Evolutionary conservation across 1,139 yeast genomes (phyloP).

Genomic region (Ashbya aceris): DNA sequence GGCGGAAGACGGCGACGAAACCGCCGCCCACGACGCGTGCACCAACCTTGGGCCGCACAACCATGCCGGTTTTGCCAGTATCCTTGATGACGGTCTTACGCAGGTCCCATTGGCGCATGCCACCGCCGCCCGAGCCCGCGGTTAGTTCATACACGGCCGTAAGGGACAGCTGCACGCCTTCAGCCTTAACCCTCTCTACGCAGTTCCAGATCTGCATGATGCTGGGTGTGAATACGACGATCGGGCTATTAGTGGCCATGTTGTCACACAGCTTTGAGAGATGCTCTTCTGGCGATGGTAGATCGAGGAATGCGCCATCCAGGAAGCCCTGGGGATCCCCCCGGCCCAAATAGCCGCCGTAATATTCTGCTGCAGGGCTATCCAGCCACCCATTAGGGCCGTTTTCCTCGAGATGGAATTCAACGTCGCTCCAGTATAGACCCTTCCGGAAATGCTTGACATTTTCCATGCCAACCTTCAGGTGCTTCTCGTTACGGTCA

Average conservation of each 20-base stretch:
- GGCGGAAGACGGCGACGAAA: slow-evolving; percentile 30
- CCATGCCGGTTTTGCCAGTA: neutral
- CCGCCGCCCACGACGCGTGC: slow-evolving; percentile 37
- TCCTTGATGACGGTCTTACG: neutral
- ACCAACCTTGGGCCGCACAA: neutral
- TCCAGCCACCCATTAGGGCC: slow-evolving; percentile 36
- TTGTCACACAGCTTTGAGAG: neutral
- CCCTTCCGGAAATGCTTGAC: slow-evolving; percentile 23
- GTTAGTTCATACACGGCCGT: slow-evolving; percentile 21
- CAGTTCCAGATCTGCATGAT: slow-evolving; percentile 38
- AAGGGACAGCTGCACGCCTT: slow-evolving; percentile 29
- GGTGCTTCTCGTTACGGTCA: slow-evolving; percentile 25
- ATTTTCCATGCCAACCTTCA: slow-evolving; percentile 8
- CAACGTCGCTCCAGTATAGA: slow-evolving; percentile 35
- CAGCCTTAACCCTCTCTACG: slow-evolving; percentile 24
- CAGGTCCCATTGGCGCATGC: neutral
- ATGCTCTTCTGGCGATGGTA: neutral
- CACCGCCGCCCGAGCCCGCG: neutral
- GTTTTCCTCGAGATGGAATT: slow-evolving; percentile 32
- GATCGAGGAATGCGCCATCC: neutral
- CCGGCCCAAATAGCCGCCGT: neutral
- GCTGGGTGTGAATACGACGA: slow-evolving; percentile 39
- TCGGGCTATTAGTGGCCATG: slow-evolving; percentile 13
- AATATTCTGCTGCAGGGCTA: slow-evolving; percentile 17
- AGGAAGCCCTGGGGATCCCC: neutral